Base-by-base conservation (phyloP, 257 asterid species). In the Przewalskia tangutica region DNA sequence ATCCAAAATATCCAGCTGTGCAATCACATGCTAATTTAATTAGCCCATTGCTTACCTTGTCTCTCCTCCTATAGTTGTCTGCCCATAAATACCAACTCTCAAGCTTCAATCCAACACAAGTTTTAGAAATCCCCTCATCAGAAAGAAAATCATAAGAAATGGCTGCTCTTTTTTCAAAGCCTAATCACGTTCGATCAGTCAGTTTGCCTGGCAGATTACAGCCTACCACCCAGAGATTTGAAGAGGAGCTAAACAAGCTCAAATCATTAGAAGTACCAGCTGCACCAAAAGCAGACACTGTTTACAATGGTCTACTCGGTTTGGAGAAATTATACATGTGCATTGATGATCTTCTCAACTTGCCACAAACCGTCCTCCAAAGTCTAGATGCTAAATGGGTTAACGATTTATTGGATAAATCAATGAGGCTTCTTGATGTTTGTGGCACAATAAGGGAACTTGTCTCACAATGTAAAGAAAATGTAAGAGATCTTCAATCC, bases 321-420 rank as follows among this genome's bases (percentile, higher is more conserved):
- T 55, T 86, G 83, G 83, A 82, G 48, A 79, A 84, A 40, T 18
- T 79, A 34, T 82, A 55, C 34, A 62, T 79, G 56, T 63, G 71
- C 81, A 71, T 86, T 73, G 84, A 86, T 79, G 87, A 84, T 79
- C 83, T 84, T 62, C 77, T 86, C 68, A 86, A 76, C 77, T 48
- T 86, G 82, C 84, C 78, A 20, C 77, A 62, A 42, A 76, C 85
- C 64, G 44, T 68, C 23, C 81, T 67, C 48, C 71, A 76, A 17
- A 32, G n/a, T 36, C 7, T 59, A 44, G 51, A 82, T 9, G 50
- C 16, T 34, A 82, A 82, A 59, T 82, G 32, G 82, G 23, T 60
- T 34, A 32, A 76, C 20, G 77, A 50, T 42, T 44, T 76, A 32
- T 64, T 76, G 50, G 82, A 82, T 32, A 80, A 18, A 17, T 78